phyloP scores from a whole-genome alignment of 1,284 basidiomycete genomes.

The Meripilus lineatus region DNA sequence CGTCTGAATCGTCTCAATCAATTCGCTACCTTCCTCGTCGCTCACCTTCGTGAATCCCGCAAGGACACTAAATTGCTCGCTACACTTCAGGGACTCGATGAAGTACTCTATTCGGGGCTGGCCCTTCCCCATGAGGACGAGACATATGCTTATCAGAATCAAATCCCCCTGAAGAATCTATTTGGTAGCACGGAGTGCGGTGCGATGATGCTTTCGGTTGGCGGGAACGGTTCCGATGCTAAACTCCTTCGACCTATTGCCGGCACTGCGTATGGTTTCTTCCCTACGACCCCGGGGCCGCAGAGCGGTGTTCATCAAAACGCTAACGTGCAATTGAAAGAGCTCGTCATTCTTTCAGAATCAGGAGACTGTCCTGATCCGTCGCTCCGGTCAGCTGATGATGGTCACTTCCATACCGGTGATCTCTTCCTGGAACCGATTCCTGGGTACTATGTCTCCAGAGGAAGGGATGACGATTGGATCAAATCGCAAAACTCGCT shows the following conservation, averaged over 20 bases:
- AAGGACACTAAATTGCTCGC: constrained; percentile 55
- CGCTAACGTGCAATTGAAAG: constrained; percentile 45
- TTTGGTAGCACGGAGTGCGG: constrained; percentile 73
- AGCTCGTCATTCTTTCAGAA: constrained; percentile 57
- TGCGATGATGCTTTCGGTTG: constrained; percentile 50
- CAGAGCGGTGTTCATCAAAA: constrained; percentile 44
- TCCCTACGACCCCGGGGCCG: constrained; percentile 39
- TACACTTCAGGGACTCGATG: constrained; percentile 49
- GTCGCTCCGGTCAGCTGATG: constrained; percentile 44
- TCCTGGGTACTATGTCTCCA: constrained; percentile 52
- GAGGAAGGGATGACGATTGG: constrained; percentile 74
- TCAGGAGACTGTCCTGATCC: constrained; percentile 63
- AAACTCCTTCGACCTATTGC: constrained; percentile 47
- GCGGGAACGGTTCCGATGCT: constrained; percentile 23
- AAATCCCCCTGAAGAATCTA: constrained; percentile 58
- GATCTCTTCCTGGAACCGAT: constrained; percentile 62
- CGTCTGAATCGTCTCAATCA: constrained; percentile 66
- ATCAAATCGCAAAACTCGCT: constrained; percentile 72
- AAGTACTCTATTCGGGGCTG: constrained; percentile 59
- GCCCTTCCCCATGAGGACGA: constrained; percentile 60
- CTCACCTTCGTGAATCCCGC: constrained; percentile 56
- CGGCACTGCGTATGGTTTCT: constrained; percentile 53
- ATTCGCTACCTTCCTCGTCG: constrained; percentile 61
- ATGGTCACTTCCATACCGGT: constrained; percentile 71
- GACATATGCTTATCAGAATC: constrained; percentile 53